phyloP scores from a whole-genome alignment of 1,284 basidiomycete species.

The Leucocoprinus gongylophorus region DNA sequence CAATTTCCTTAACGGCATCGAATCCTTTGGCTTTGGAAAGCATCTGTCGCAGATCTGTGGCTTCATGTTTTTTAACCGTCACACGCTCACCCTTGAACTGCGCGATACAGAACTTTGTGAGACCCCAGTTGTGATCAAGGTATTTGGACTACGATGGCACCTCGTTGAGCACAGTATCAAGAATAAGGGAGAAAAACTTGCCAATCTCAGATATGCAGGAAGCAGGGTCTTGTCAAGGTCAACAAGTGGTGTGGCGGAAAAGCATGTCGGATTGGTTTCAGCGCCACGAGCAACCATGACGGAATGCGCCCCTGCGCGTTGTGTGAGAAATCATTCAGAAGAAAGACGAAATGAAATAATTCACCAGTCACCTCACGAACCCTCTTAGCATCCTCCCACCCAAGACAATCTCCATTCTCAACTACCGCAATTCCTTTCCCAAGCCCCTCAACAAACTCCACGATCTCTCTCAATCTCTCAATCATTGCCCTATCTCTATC shows the following conservation, averaged over 20 bases:
- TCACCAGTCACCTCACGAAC: slow-evolving; percentile 71
- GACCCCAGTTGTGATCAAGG: slow-evolving; percentile 72
- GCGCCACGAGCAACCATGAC: slow-evolving; percentile 96
- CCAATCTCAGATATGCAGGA: slow-evolving; percentile 72
- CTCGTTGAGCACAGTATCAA: not conserved
- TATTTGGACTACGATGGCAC: slow-evolving; percentile 45
- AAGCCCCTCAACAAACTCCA: slow-evolving; percentile 67
- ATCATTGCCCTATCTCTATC: slow-evolving; percentile 76
- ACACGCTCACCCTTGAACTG: slow-evolving; percentile 68
- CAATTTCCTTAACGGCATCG: slow-evolving; percentile 51
- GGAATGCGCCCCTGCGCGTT: slow-evolving; percentile 64
- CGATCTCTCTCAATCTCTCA: slow-evolving; percentile 77
- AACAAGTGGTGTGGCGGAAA: slow-evolving; percentile 59
- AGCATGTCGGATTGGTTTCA: slow-evolving; percentile 89
- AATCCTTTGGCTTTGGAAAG: slow-evolving; percentile 64
- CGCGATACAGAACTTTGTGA: slow-evolving; percentile 88
- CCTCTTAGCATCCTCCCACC: slow-evolving; percentile 70
- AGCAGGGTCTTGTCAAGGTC: slow-evolving; percentile 69
- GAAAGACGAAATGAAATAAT: not conserved
- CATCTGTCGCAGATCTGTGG: slow-evolving; percentile 47
- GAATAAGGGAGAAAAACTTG: slow-evolving; percentile 32
- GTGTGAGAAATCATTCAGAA: not conserved
- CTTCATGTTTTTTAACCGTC: slow-evolving; percentile 48
- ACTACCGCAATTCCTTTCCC: slow-evolving; percentile 76
- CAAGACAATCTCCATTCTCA: slow-evolving; percentile 91